These are phyloP conservation scores for Zymoseptoria ardabiliae DNA, from an alignment of 2,329 filamentous ascomycete species.

Conservation along the genomic window DNA sequence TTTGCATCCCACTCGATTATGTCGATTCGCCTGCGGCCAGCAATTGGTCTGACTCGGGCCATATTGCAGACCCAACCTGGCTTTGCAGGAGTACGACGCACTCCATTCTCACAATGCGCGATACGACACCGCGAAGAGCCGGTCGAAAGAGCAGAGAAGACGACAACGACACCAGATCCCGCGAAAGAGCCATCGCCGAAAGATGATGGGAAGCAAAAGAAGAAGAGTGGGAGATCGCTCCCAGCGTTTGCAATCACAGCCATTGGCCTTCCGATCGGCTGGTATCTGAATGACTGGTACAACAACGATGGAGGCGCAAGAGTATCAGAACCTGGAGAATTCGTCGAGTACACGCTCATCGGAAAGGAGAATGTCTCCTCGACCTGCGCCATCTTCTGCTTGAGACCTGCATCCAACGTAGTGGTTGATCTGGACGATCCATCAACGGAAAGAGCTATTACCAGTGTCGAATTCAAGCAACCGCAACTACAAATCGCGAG, in stretches of 20 bases:
- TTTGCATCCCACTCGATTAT: neutral
- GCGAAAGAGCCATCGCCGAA: neutral
- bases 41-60: neutral
- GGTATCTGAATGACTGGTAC: conserved; percentile 10
- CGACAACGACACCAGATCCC: neutral
- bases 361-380: conserved; percentile 56
- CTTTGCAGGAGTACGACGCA: too few species aligned
- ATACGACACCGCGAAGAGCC: neutral
- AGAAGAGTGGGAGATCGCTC: neutral
- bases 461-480: conserved; percentile 90
- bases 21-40: neutral
- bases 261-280: conserved; percentile 17
- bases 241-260: conserved; percentile 18
- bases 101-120: neutral
- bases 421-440: conserved; percentile 15
- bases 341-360: conserved; percentile 51
- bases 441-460: conserved; percentile 51
- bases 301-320: neutral
- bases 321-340: conserved; percentile 12
- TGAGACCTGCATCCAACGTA: conserved; percentile 38
- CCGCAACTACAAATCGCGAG: conserved; percentile 87
- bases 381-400: conserved; percentile 61
- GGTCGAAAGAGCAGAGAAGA: neutral
- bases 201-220: neutral
- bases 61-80: neutral